Evolutionary conservation across 345 rosid species (phyloP).

Genomic region (Salix brachista): DNA sequence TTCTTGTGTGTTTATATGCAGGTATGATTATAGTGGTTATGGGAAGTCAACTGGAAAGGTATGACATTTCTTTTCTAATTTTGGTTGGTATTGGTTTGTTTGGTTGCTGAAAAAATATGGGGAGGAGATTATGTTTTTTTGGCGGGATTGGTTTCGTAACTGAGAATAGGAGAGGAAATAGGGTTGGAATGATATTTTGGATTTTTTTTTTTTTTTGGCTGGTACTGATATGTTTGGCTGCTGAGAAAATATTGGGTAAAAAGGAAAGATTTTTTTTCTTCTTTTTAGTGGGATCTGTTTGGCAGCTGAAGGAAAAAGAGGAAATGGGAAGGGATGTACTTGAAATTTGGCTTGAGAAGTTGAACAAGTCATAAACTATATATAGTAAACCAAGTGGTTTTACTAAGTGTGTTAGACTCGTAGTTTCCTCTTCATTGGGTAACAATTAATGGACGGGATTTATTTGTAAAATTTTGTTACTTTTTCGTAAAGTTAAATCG

Average conservation of each 20-base stretch:
- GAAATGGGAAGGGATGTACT: background rate
- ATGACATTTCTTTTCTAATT: background rate
- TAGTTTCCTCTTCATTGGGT: background rate
- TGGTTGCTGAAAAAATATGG: background rate
- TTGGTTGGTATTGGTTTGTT: background rate
- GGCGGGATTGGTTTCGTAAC: background rate
- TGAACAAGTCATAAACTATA: background rate
- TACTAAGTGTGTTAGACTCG: background rate
- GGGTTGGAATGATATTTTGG: background rate
- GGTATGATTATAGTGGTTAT: constrained; percentile 94
- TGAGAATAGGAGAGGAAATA: background rate
- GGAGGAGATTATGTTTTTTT: background rate
- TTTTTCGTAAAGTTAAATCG: background rate
- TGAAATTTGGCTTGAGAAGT: background rate
- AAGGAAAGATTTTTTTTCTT: background rate
- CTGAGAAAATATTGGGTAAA: background rate
- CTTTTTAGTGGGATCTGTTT: background rate
- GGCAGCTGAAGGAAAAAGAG: background rate
- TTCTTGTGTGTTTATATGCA: constrained; percentile 22
- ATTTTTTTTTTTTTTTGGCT: background rate
- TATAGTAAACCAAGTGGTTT: background rate
- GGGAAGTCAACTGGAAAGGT: constrained; percentile 90
- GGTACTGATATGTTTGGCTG: background rate
- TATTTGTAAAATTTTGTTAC: background rate
- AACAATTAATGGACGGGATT: background rate